These are phyloP conservation scores for Phytophthora cryptogea DNA, from an alignment of 352 stramenopile species.

Conservation along the genomic window DNA sequence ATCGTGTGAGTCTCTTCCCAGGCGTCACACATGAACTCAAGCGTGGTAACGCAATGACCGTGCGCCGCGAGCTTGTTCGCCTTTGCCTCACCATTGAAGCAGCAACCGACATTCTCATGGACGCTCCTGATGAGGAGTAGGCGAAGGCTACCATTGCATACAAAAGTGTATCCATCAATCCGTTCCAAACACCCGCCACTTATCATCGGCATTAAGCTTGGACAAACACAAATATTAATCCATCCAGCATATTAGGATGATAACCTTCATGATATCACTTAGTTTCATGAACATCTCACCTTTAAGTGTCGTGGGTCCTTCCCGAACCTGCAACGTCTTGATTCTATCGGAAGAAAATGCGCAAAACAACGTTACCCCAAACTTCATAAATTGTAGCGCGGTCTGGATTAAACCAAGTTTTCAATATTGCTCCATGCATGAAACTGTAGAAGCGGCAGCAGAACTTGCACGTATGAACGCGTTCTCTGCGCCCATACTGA, in stretches of 20 bases:
- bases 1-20: constrained; percentile 74
- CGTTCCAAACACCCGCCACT: background rate
- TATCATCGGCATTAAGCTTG: background rate
- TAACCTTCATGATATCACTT: background rate
- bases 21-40: constrained; percentile 77
- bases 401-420: constrained; percentile 14
- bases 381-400: constrained; percentile 1
- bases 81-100: constrained; percentile 84
- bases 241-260: constrained; percentile 14
- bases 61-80: constrained; percentile 77
- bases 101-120: constrained; percentile 64
- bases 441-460: constrained; percentile 8
- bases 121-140: constrained; percentile 33
- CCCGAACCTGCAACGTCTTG: background rate
- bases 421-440: constrained; percentile 22
- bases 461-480: constrained; percentile 3
- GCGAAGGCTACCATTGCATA: constrained; percentile 1
- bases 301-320: too few species aligned
- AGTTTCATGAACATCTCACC: background rate
- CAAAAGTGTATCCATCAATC: constrained; percentile 8
- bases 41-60: constrained; percentile 65
- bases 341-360: constrained; percentile 6
- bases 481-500: constrained; percentile 8
- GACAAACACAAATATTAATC: constrained; percentile 9
- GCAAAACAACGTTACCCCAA: background rate